A percentile compares a stretch with the other conserved stretches of the same genome.
Conservation (phyloP, 2,329 filamentous ascomycete genomes). For the Diplodia intermedia region DNA sequence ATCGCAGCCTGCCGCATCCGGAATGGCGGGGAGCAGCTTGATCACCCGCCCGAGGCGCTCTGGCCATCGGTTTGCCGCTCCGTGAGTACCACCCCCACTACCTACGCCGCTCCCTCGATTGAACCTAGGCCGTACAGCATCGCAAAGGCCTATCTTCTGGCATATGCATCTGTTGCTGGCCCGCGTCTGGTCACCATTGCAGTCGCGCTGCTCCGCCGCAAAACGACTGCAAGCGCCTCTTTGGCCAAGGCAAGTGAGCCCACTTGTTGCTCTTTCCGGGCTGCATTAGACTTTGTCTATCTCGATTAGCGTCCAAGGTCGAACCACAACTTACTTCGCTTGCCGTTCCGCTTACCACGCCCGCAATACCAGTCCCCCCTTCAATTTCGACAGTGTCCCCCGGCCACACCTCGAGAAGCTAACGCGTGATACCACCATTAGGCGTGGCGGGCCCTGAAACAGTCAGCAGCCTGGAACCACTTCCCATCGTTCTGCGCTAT, state of each 20-base stretch:
- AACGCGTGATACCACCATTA: conserved; percentile 39
- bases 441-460: conserved; percentile 49
- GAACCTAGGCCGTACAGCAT: conserved; percentile 29
- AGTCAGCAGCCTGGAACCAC: conserved; percentile 53
- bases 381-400: not conserved
- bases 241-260: conserved; percentile 30
- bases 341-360: not conserved
- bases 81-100: conserved; percentile 4
- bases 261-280: not conserved
- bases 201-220: conserved; percentile 31
- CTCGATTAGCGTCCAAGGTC: conserved; percentile 17
- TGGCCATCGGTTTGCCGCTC: not conserved
- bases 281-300: conserved; percentile 17
- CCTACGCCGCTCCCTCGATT: not conserved
- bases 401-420: conserved; percentile 28
- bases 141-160: conserved; percentile 35
- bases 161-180: conserved; percentile 53
- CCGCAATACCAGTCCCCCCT: conserved; percentile 9
- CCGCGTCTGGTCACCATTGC: conserved; percentile 52
- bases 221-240: conserved; percentile 7
- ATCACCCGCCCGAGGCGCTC: conserved; percentile 9
- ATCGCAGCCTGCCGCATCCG: conserved; percentile 17
- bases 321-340: conserved; percentile 18
- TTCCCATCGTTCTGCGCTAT: conserved; percentile 62
- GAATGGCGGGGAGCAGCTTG: conserved; percentile 21